Evolutionary conservation across 2,329 filamentous ascomycete species (phyloP).

Genomic region (Calonectria henricotiae): DNA sequence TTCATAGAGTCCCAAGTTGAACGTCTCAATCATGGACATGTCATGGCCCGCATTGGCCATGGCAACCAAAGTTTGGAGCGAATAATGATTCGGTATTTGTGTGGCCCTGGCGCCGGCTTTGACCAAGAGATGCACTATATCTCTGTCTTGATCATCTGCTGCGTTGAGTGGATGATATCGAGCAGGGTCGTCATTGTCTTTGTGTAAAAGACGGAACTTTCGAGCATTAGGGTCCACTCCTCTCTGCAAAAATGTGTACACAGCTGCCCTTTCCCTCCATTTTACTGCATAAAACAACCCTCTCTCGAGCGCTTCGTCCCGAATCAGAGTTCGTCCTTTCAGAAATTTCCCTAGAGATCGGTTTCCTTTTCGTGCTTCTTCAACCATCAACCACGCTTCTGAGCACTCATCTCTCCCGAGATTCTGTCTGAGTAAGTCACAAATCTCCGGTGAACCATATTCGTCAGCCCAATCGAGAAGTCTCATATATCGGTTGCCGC

Average conservation of each 20-base stretch:
- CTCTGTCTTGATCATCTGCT: neutral
- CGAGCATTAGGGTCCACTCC: neutral
- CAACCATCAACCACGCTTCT: neutral
- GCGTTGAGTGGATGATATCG: too few species aligned
- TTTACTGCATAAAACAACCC: neutral
- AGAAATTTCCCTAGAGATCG: neutral
- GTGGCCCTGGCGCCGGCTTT: neutral
- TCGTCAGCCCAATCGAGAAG: neutral
- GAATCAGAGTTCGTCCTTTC: neutral
- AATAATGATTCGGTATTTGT: too few species aligned
- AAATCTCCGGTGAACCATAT: neutral
- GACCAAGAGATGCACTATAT: neutral
- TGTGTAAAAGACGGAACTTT: neutral
- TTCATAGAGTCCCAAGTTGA: neutral
- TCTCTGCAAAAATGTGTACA: neutral
- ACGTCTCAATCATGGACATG: too few species aligned
- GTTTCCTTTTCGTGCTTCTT: neutral
- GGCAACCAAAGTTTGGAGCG: too few species aligned
- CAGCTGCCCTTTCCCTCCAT: neutral
- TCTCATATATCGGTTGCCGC: too few species aligned
- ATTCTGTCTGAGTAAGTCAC: neutral
- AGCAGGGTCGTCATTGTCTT: neutral
- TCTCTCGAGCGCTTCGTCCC: neutral
- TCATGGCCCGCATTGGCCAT: too few species aligned
- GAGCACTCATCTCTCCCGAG: neutral